phyloP scores from a whole-genome alignment of 1,139 yeast genomes.

The Sugiyamaella castrensis region DNA sequence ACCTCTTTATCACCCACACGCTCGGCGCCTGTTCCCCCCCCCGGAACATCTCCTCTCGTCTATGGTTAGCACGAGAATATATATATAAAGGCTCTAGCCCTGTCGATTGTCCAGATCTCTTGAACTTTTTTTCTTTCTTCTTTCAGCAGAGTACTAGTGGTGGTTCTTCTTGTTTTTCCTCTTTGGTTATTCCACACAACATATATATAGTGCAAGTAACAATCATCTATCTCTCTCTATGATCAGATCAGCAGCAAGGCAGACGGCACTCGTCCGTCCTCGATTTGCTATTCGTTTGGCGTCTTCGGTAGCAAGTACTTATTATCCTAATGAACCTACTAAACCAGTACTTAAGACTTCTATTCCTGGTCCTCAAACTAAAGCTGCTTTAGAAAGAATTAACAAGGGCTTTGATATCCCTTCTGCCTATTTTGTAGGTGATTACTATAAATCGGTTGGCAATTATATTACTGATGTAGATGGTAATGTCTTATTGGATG shows the following conservation, averaged over 20 bases:
- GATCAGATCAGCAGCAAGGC: conserved; percentile 16
- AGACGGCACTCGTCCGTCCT: conserved; percentile 13
- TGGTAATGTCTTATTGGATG: conserved; percentile 65
- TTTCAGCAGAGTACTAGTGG: background rate
- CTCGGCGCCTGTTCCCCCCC: no score
- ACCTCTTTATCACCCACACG: no score
- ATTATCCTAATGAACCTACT: conserved; percentile 61
- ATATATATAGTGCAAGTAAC: background rate
- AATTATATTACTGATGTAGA: conserved; percentile 72
- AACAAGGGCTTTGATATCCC: conserved; percentile 59
- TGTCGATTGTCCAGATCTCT: background rate
- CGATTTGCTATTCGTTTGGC: conserved; percentile 11
- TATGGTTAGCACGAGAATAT: no score
- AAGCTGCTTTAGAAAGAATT: conserved; percentile 47
- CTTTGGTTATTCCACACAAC: background rate
- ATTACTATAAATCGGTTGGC: conserved; percentile 64
- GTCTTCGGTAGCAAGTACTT: conserved; percentile 33
- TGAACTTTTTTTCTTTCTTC: background rate
- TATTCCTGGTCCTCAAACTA: conserved; percentile 64
- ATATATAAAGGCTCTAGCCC: conserved; percentile 1
- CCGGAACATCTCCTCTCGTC: no score
- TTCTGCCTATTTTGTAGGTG: conserved; percentile 66
- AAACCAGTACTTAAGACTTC: conserved; percentile 53
- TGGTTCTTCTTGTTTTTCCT: background rate
- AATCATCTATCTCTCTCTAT: background rate